These are phyloP conservation scores for Lecanicillium sp. DNA, from an alignment of 2,329 filamentous ascomycete species.

Conservation along the genomic window DNA sequence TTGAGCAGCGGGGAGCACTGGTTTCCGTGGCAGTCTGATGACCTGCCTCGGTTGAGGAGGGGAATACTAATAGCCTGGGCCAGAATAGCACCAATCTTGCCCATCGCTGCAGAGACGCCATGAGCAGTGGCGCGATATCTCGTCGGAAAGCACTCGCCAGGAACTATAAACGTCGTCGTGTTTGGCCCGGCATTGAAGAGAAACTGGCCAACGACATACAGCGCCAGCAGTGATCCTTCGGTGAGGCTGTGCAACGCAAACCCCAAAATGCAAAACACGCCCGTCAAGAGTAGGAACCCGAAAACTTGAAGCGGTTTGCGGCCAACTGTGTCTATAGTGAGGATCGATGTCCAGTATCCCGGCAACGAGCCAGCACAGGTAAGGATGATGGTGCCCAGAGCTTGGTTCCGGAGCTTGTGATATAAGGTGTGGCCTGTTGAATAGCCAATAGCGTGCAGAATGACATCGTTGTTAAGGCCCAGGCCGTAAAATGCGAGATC, in stretches of 20 bases:
- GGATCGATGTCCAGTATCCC: constrained; percentile 71
- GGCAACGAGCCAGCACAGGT: constrained; percentile 71
- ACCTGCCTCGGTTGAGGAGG: constrained; percentile 45
- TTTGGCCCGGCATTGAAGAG: constrained; percentile 62
- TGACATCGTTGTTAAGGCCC: constrained; percentile 66
- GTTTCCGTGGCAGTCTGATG: constrained; percentile 37
- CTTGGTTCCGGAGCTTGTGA: constrained; percentile 60
- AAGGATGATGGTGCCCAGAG: constrained; percentile 70
- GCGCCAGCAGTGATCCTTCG: constrained; percentile 42
- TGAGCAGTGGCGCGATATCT: constrained; percentile 56
- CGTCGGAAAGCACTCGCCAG: constrained; percentile 58
- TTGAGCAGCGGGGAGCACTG: constrained; percentile 54
- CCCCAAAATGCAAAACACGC: constrained; percentile 55
- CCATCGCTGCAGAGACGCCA: constrained; percentile 57
- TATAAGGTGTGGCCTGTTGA: constrained; percentile 57
- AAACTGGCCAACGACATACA: constrained; percentile 59
- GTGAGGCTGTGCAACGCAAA: constrained; percentile 47
- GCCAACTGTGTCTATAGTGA: constrained; percentile 66
- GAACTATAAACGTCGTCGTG: constrained; percentile 58
- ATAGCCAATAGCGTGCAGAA: constrained; percentile 68
- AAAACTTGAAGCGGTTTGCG: constrained; percentile 67
- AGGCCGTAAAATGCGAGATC: constrained; percentile 65
- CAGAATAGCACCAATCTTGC: constrained; percentile 61
- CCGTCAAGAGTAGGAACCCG: constrained; percentile 53
- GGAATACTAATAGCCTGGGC: constrained; percentile 60